Evolutionary conservation across 1,284 basidiomycete species (phyloP), one percentile per base, ranked within the genome.

Genomic region (Rhizopogon parksii): DNA sequence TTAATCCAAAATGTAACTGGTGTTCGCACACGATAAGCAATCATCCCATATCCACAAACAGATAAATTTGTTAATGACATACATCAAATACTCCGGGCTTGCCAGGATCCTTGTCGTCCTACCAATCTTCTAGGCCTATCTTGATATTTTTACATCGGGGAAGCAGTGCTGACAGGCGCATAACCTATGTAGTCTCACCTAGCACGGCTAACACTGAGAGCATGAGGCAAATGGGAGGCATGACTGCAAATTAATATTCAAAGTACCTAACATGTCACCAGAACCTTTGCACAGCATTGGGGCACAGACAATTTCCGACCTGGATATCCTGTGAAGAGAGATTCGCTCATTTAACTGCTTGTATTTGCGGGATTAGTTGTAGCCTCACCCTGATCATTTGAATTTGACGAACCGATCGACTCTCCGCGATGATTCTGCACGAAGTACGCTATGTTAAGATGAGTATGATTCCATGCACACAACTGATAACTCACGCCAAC

Each of bases 211-310:
- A 43, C 27, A 6, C 21, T 24, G 5, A 24, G 21, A 32, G 32
- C 32, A 45, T 9, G 42, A 45, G 42, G 42, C 7, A 45, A 45
- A 17, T 32, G 30, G 42, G 27, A 45, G 42, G 40, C 40, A 43
- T 30, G 15, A 45, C 11, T 30, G 27, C 11, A 45, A 45, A 45
- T 32, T 45, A 45, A 45, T 19, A 2, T 32, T 9, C 32, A 30
- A 30, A 30, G 40, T 14, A 32, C 15, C 30, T 32, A 19, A 19
- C 2, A 40, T 9, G 3, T 8, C 25, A 9, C 30, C 12, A 7
- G 7, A n/a, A 43, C 17, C 7, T 43, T 43, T 8, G 17, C 30
- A 43, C 12, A 7, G 12, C 14, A 14, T 43, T 32, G 27, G 12
- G 3, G 17, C 6, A 36, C 35, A 15, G n/a, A 36, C 27, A 4